Evolutionary conservation across 495 filamentous ascomycete genomes (phyloP).

Genomic region (Penicillium cosmopolitanum): DNA sequence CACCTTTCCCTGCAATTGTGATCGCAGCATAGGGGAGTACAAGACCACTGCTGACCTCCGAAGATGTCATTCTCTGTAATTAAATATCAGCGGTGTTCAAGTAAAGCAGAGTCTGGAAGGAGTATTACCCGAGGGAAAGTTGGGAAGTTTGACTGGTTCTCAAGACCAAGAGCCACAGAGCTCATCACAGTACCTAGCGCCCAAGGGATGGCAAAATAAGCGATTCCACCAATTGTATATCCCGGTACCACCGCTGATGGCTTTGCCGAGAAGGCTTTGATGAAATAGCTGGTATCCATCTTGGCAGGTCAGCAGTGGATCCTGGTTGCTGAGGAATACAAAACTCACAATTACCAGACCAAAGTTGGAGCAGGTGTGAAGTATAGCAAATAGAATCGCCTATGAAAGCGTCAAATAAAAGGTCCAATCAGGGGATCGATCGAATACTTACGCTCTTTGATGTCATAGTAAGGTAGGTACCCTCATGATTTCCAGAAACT

Average conservation of each 20-base stretch:
- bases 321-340: background rate
- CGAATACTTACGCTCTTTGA: conserved; percentile 41
- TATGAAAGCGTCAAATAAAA: conserved; percentile 7
- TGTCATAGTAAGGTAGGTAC: conserved; percentile 55
- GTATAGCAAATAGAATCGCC: conserved; percentile 50
- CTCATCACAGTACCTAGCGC: conserved; percentile 46
- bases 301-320: conserved; percentile 5
- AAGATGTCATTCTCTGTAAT: conserved; percentile 38
- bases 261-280: conserved; percentile 48
- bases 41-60: conserved; percentile 43
- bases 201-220: conserved; percentile 51
- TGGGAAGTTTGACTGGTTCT: conserved; percentile 45
- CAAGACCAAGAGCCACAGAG: conserved; percentile 42
- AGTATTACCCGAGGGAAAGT: conserved; percentile 43
- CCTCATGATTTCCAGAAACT: conserved; percentile 49
- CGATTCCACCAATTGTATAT: conserved; percentile 49
- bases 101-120: background rate
- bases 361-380: conserved; percentile 47
- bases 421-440: background rate
- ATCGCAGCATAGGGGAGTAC: conserved; percentile 48
- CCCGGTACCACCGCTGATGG: conserved; percentile 45
- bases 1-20: conserved; percentile 47
- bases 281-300: conserved; percentile 53
- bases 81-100: background rate
- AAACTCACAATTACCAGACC: conserved; percentile 42